phyloP scores from a whole-genome alignment of 768 basidiomycete species.

The Lepiota venenata region DNA sequence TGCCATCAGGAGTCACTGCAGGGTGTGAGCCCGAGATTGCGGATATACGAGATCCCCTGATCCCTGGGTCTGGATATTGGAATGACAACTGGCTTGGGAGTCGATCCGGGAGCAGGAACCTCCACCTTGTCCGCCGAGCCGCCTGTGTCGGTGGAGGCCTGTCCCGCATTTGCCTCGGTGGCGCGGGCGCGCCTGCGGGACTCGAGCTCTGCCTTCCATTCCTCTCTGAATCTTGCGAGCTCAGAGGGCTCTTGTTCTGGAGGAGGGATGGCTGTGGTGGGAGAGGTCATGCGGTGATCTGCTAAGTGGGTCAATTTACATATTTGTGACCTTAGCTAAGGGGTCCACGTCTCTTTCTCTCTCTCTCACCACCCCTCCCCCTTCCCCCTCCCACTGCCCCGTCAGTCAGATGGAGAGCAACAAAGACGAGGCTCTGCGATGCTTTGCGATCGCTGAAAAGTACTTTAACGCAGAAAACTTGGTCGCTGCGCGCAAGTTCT shows the following conservation, averaged over 20 bases:
- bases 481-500: constrained; percentile 82
- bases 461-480: constrained; percentile 72
- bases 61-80: not conserved
- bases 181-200: constrained; percentile 25
- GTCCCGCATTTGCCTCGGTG: not conserved
- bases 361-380: constrained; percentile 1
- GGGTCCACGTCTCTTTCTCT: constrained; percentile 11
- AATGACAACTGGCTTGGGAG: constrained; percentile 3
- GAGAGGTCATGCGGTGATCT: not conserved
- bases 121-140: constrained; percentile 6
- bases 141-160: constrained; percentile 3
- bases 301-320: not conserved
- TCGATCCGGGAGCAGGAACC: constrained; percentile 4
- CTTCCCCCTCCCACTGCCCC: not conserved
- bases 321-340: constrained; percentile 16
- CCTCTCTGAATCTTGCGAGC: constrained; percentile 64
- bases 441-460: constrained; percentile 74
- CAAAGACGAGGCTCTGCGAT: constrained; percentile 85
- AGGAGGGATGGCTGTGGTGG: constrained; percentile 3
- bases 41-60: not conserved
- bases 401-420: constrained; percentile 68
- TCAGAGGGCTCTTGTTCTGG: constrained; percentile 51
- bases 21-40: constrained; percentile 18
- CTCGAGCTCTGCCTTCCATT: constrained; percentile 69
- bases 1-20: constrained; percentile 20